Base-by-base conservation (phyloP, 352 stramenopile species). In the Aphanomyces euteiches region DNA sequence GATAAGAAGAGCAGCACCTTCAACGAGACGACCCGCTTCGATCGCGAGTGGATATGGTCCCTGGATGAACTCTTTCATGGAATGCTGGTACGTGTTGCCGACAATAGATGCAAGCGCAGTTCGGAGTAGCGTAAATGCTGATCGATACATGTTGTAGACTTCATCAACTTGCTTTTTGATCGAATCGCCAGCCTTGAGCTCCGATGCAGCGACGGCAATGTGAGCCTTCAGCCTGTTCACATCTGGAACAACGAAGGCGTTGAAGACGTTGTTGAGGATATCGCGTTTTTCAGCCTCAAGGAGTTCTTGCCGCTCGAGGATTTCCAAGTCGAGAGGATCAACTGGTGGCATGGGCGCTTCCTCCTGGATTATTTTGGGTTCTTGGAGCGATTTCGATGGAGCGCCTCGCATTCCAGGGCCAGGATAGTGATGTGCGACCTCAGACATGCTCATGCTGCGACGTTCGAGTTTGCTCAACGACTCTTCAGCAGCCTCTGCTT, bases 131-230 rank as follows among this genome's bases (percentile, higher is more conserved):
- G 87, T 77, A 50, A 92, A 77, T 7, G 81, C 84, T 19, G 88
- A 73, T 43, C 85, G 80, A 56, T 91, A 93, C 43, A 90, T 73
- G 19, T 67, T 68, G 15, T 69, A 75, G 65, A 78, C 79, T 12
- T 80, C 78, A 38, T 88, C 77, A 21, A 93, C 77, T 73, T 93
- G 86, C 58, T 86, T 82, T 67, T 84, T 79, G 54, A 90, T 87
- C 4, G 77, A 88, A 71, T 87, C 79, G 67, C 79, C 85, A 13
- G 86, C 84, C 60, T 86, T 81, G 50, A 79, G 78, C 68, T 93
- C 86, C 0, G 84, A 91, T 17, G 78, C 73, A 67, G 84, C 88
- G 77, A 92, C 87, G 50, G 83, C 82, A 47, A 93, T 82, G 47
- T 88, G 86, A n/a, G 86, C 79, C 58, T 89, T 77, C 41, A 92